Conservation (phyloP, 139 green algal species). For the Coelastrella sp. region DNA sequence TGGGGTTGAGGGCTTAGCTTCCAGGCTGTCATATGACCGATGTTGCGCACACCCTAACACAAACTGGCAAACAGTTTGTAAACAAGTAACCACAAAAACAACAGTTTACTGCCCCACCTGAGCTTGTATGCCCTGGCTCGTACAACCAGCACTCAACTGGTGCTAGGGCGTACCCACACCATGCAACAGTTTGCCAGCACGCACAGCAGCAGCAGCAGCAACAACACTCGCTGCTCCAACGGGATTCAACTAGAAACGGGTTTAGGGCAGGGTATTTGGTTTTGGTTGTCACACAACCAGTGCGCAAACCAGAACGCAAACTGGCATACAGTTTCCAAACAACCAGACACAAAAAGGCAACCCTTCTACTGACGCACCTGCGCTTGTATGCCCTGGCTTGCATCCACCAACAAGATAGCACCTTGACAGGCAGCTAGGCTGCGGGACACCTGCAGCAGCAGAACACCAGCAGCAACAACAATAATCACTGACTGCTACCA, state of each 20-base stretch:
- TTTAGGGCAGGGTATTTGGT: too few relatives aligned
- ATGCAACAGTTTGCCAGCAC: not conserved
- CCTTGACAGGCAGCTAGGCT: constrained; percentile 85
- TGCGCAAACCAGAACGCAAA: not conserved
- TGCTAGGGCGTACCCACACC: not conserved
- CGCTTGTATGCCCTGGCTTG: constrained; percentile 53
- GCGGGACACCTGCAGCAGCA: constrained; percentile 56
- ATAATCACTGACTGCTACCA: too few relatives aligned
- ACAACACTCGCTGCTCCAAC: too few relatives aligned
- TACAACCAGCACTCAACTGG: constrained; percentile 87
- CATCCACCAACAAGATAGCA: constrained; percentile 95
- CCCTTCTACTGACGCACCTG: constrained; percentile 50
- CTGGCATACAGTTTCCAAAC: not conserved
- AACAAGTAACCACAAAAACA: too few relatives aligned
- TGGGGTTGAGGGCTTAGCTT: too few relatives aligned
- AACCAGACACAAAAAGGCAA: too few relatives aligned
- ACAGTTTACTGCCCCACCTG: constrained; percentile 45
- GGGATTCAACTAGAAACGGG: too few relatives aligned
- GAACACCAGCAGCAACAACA: not conserved
- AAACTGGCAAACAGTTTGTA: too few relatives aligned
- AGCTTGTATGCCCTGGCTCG: constrained; percentile 54
- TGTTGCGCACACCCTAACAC: not conserved
- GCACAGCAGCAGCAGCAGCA: too few relatives aligned
- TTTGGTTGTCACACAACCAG: too few relatives aligned
- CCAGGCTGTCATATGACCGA: not conserved